Base-by-base conservation (phyloP, 1,284 basidiomycete species). In the Ustilago sp. region DNA sequence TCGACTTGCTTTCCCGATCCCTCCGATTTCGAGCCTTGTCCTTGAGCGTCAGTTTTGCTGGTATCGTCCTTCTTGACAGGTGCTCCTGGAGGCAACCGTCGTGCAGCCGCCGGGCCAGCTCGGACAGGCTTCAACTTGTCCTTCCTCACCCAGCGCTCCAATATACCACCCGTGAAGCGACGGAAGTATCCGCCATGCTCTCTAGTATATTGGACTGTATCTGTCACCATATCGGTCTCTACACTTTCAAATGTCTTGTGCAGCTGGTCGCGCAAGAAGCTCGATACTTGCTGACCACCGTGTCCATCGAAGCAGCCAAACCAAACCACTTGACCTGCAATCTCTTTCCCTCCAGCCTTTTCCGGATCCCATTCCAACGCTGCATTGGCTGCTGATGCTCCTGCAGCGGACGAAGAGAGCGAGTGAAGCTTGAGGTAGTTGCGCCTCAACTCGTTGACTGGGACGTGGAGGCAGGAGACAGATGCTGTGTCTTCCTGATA, bases 271-370 rank as follows among this genome's bases (percentile, higher is more conserved):
- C 69, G 38, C n/a, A 85, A 66, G 45, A 83, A 83, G 31, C 64
- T 64, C 17, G 83, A 83, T 9, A 85, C 75, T 32, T 61, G 61
- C 58, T 74, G 74, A 6, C 84, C 83, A 28, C 84, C 84, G 38
- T 85, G 83, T 12, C 83, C 84, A 60, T 85, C 84, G 39, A 81
- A 85, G 52, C 79, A 80, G n/a, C 70, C 83, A 34, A 84, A 83
- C 84, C 84, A 85, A 28, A 77, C 78, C n/a, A 85, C 74, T 58
- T 85, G 84, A 0, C 75, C 79, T 4, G 78, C 84, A 8, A 85
- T 39, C 43, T 80, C 82, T n/a, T 80, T 72, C 7, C 74, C 81
- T 13, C 76, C 78, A 31, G 77, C 74, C 45, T 82, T 73, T 9
- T 69, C 74, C 17, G 79, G 77, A 35, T 77, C 66, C 82, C 77